Base-by-base conservation (phyloP, 805 yeast species). In the Kuraishia cidri region DNA sequence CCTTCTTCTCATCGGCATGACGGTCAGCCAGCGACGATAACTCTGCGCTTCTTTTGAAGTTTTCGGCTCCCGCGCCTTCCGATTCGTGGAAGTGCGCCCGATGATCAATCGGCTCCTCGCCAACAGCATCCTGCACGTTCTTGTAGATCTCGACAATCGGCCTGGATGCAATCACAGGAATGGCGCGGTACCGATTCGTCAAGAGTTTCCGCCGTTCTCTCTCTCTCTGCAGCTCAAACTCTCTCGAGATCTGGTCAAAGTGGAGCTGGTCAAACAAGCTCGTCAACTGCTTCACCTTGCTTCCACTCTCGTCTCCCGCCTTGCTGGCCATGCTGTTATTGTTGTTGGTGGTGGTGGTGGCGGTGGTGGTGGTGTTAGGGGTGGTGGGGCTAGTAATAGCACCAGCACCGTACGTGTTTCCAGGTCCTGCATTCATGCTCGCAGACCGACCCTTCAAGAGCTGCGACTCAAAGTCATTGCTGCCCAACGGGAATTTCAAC, bases 101-200 rank as follows among this genome's bases (percentile, higher is more conserved):
- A n/a, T n/a, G n/a, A 5, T 11, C 76, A n/a, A n/a, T n/a, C n/a
- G n/a, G n/a, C 25, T 58, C 64, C 3, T 57, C 63, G 35, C 73
- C 81, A 5, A 86, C 92, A 1, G 94, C 96, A 56, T 88, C 97
- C 38, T 79, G 77, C 9, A 84, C 92, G 47, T 84, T 79, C 43
- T 85, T 78, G 50, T 82, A 92, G 17, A 92, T 81, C 45, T 88
- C 96, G 15, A 88, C 97, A 35, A 85, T 80, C 0, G 98, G 97
- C 37, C 72, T 78, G 1, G 92, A 76, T 2, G 77, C 71, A 16
- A 76, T 74, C 32, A 85, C 72, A 5, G 92, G 87, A 10, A 66
- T 60, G 0, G 90, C 85, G 38, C 77, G 65, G 49, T 75, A 74
- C 44, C 79, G 70, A 43, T 75, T 67, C 13, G 48, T 50, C 41